Conservation (phyloP, 805 yeast species). For the Hanseniaspora valbyensis region DNA sequence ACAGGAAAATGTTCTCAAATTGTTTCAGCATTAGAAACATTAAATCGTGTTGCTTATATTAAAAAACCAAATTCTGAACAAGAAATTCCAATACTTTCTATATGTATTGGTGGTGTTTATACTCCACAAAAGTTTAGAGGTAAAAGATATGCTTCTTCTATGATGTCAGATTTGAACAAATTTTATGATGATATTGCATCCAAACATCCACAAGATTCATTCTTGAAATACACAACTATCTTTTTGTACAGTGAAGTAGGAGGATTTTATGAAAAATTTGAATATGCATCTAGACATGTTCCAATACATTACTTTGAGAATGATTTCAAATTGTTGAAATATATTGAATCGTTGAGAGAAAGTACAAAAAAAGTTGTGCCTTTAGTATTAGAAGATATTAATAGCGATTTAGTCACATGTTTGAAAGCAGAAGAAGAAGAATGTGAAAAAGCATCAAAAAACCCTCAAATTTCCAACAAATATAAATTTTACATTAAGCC, state of each 20-base stretch:
- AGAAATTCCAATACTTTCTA: slow-evolving; percentile 27
- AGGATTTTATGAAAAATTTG: slow-evolving; percentile 51
- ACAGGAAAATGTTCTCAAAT: slow-evolving; percentile 27
- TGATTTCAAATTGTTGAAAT: slow-evolving; percentile 19
- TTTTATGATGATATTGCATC: slow-evolving; percentile 26
- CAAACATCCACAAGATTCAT: slow-evolving; percentile 16
- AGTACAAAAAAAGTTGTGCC: slow-evolving; percentile 20
- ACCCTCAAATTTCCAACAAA: slow-evolving; percentile 19
- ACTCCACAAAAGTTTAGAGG: slow-evolving; percentile 40
- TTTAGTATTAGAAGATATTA: slow-evolving; percentile 27
- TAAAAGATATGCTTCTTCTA: slow-evolving; percentile 43
- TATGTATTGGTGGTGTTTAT: slow-evolving; percentile 50
- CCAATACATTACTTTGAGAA: slow-evolving; percentile 29
- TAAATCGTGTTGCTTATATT: slow-evolving; percentile 31
- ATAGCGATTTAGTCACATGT: slow-evolving; percentile 21
- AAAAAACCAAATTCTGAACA: slow-evolving; percentile 23
- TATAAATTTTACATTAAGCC: slow-evolving; percentile 31
- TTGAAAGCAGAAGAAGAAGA: slow-evolving; percentile 23
- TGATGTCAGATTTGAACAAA: slow-evolving; percentile 34
- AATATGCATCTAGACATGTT: slow-evolving; percentile 38
- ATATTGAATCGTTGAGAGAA: not conserved
- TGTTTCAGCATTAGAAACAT: slow-evolving; percentile 35
- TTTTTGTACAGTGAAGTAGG: slow-evolving; percentile 67
- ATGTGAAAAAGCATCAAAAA: slow-evolving; percentile 21
- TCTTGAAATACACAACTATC: slow-evolving; percentile 28